These are phyloP conservation scores for Trichophaea hybrida DNA, from an alignment of 2,329 filamentous ascomycete species.

Conservation along the genomic window DNA sequence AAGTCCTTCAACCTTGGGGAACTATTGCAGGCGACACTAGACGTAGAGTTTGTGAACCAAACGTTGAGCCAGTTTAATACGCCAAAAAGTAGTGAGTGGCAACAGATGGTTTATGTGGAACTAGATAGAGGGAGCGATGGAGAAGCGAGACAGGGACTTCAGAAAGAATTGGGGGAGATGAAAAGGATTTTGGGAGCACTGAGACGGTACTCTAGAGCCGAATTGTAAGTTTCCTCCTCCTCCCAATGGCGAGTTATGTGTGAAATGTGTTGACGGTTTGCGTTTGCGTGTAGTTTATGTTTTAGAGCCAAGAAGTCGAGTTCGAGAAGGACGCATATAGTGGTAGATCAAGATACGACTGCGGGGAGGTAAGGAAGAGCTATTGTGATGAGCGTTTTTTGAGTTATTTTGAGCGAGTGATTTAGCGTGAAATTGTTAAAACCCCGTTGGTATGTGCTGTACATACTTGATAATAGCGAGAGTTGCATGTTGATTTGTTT, in stretches of 20 bases:
- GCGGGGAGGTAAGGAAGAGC: no score
- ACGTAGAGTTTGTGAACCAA: slow-evolving; percentile 93
- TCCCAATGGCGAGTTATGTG: neutral
- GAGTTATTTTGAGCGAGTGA: no score
- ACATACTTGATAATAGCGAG: no score
- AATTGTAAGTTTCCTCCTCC: slow-evolving; percentile 40
- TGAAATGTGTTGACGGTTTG: neutral
- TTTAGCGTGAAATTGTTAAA: no score
- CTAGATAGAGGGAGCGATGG: slow-evolving; percentile 82
- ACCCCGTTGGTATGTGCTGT: no score
- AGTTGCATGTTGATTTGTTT: no score
- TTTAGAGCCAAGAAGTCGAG: slow-evolving; percentile 25
- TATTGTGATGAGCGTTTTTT: no score
- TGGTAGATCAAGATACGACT: no score
- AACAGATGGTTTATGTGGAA: slow-evolving; percentile 83
- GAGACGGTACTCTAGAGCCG: slow-evolving; percentile 64
- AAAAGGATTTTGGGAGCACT: slow-evolving; percentile 70
- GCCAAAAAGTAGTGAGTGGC: slow-evolving; percentile 62
- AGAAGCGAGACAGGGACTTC: slow-evolving; percentile 61
- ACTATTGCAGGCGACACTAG: slow-evolving; percentile 91
- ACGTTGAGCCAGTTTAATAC: slow-evolving; percentile 83
- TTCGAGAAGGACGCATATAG: neutral
- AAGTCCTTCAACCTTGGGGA: slow-evolving; percentile 58
- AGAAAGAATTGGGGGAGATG: slow-evolving; percentile 82
- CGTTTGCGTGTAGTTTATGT: slow-evolving; percentile 16